Evolutionary conservation across 768 basidiomycete species (phyloP).

Genomic region (Tricholoma flavovirens): DNA sequence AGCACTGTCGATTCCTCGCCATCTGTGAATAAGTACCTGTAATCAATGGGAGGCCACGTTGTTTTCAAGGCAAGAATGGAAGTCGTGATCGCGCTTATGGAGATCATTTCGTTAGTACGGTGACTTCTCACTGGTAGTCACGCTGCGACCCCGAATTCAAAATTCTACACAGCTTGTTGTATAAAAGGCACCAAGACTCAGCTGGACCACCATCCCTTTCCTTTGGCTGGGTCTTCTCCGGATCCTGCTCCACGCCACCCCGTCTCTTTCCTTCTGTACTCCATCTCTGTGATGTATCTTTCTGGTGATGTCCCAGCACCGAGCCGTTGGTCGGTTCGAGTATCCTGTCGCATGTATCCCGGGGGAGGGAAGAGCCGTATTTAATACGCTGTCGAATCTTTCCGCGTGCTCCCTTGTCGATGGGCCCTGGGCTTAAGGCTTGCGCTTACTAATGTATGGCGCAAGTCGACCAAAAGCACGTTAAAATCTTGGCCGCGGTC

Average conservation of each 20-base stretch:
- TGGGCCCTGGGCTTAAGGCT: constrained; percentile 13
- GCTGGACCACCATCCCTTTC: background rate
- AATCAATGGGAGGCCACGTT: background rate
- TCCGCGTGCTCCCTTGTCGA: constrained; percentile 16
- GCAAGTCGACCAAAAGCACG: constrained; percentile 13
- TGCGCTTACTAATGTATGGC: background rate
- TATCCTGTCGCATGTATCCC: constrained; percentile 6
- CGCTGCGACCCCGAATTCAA: background rate
- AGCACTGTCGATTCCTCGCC: too few species aligned
- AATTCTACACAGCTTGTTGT: background rate
- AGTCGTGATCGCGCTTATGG: background rate
- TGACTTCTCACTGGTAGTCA: background rate
- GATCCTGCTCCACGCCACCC: background rate
- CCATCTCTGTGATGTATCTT: background rate
- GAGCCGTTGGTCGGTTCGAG: constrained; percentile 1
- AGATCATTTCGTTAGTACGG: background rate
- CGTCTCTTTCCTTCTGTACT: background rate
- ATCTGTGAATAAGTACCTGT: too few species aligned
- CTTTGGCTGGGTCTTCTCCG: too few species aligned
- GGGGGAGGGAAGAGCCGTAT: constrained; percentile 6
- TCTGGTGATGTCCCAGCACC: background rate
- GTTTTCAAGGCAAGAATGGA: background rate
- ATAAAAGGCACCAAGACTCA: background rate
- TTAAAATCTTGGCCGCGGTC: constrained; percentile 1
- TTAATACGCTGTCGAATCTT: background rate